Evolutionary conservation across 768 basidiomycete species (phyloP).

Genomic region (Amanita exitialis): DNA sequence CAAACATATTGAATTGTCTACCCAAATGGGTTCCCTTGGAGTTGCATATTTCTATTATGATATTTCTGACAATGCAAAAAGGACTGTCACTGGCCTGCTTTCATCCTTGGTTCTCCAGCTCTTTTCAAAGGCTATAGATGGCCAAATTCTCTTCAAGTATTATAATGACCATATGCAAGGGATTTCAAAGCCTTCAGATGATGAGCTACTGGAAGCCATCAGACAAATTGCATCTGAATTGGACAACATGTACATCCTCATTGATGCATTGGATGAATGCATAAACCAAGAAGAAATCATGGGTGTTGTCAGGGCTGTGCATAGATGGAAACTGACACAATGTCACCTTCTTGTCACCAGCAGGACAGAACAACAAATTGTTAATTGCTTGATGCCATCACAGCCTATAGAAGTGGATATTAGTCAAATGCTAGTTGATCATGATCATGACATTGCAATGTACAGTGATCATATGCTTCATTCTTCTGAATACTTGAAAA

Average conservation of each 20-base stretch:
- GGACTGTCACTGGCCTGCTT: background rate
- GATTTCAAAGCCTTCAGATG: background rate
- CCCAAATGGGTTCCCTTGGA: background rate
- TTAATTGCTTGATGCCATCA: no score
- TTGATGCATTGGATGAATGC: background rate
- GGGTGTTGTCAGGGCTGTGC: background rate
- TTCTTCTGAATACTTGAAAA: background rate
- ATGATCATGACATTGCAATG: background rate
- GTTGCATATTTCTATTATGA: background rate
- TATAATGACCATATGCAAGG: background rate
- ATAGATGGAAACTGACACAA: background rate
- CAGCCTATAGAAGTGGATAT: background rate
- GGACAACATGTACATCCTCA: background rate
- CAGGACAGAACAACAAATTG: background rate
- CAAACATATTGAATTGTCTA: background rate
- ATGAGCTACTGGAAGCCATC: background rate
- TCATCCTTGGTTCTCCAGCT: background rate
- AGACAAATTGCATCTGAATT: background rate
- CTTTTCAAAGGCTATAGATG: background rate
- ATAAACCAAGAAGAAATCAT: background rate
- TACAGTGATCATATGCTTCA: background rate
- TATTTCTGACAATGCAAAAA: background rate
- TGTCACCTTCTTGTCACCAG: background rate
- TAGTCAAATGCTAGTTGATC: background rate
- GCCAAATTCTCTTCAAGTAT: no score